Base-by-base conservation (phyloP, 2,329 filamentous ascomycete species). In the Colletotrichum australisinense region DNA sequence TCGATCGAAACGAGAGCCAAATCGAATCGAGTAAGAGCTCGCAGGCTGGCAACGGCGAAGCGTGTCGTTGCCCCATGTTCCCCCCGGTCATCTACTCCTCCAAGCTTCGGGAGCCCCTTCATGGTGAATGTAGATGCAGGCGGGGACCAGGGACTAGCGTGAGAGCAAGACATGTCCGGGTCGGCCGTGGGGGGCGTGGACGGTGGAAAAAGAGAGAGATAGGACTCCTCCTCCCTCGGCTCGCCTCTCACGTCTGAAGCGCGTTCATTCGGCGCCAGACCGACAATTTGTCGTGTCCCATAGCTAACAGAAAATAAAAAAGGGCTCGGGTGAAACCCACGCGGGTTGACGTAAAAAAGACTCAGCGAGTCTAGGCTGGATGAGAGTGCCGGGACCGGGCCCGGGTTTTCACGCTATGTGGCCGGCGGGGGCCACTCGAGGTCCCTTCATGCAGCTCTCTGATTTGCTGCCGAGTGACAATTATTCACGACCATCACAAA, bases 331-430 rank as follows among this genome's bases (percentile, higher is more conserved):
- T 19, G 62, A 62, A 72, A 66, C 56, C 67, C 67, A 73, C 56
- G 71, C 67, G 60, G 42, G 62, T 73, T 73, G 71, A 71, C 71
- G 71, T 71, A 71, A 73, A 73, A 66, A 70, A 62, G 60, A 66
- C 60, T 70, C 70, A 73, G 56, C 38, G 46, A 71, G 60, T 53
- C 66, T 66, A 62, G 62, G 56, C 55, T 71, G 67, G 60, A 73
- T 67, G 30, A 73, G 67, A 66, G 24, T 73, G 71, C 67, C 57
- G 71, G 67, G 71, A 73, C 71, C 71, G 71, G 71, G 67, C 71
- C 46, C 60, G 67, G 60, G 67, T n/a, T 71, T 62, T 56, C 46
- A 53, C 42, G 49, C 49, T 24, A 62, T 58, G 26, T 57, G 62
- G 62, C 58, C 58, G 49, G 64, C 38, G 64, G 57, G 30, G 42